These are phyloP conservation scores for Fonsecaea multimorphosa DNA, from an alignment of 2,329 filamentous ascomycete genomes.

Conservation along the genomic window DNA sequence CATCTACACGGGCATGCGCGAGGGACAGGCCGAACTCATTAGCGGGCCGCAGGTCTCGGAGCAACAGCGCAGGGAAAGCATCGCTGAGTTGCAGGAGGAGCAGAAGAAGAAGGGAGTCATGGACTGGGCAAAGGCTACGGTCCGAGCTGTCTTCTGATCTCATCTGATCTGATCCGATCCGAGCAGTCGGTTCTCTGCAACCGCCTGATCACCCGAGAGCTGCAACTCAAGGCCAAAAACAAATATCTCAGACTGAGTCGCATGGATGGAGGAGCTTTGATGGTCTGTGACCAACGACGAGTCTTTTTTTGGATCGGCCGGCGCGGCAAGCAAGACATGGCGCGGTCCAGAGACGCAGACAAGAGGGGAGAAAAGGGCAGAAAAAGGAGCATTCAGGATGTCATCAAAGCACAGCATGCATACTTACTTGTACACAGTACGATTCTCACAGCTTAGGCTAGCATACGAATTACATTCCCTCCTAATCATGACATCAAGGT, in stretches of 20 bases:
- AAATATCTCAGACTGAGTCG: not conserved
- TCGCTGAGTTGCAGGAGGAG: conserved; percentile 41
- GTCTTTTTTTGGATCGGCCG: not conserved
- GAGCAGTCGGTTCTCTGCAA: no score
- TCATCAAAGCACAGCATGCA: not conserved
- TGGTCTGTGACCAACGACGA: not conserved
- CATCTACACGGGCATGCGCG: conserved; percentile 45
- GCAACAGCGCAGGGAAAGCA: conserved; percentile 40
- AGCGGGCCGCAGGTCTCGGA: conserved; percentile 38
- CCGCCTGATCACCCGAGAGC: no score
- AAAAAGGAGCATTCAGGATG: not conserved
- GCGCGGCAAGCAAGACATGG: not conserved
- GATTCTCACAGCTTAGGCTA: not conserved
- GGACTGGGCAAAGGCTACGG: conserved; percentile 17
- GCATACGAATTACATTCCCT: not conserved
- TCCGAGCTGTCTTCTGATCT: conserved; percentile 19
- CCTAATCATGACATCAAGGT: no score
- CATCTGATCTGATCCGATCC: not conserved
- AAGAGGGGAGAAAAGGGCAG: not conserved
- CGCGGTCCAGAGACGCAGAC: not conserved
- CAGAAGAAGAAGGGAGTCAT: conserved; percentile 41
- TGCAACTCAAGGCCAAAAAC: no score
- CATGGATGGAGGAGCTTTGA: not conserved
- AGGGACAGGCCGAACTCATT: conserved; percentile 34
- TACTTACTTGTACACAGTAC: not conserved